Evolutionary conservation across 208 protist species (phyloP).

Genomic region (Acanthamoeba comandoni): DNA sequence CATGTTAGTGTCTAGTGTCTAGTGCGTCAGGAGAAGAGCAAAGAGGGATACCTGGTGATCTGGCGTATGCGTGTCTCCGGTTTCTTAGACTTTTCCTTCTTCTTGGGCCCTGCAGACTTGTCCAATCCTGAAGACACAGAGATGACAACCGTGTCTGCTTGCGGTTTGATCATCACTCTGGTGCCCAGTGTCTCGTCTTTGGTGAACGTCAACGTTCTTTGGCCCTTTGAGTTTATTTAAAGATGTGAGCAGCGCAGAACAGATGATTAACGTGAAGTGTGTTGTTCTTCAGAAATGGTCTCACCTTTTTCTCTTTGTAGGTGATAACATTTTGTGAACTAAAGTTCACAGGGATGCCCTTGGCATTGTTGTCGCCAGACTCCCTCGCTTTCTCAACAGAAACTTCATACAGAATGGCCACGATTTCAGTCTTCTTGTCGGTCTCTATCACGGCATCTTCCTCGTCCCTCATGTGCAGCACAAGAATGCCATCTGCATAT

Average conservation of each 20-base stretch:
- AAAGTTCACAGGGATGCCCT: conserved; percentile 58
- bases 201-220: conserved; percentile 41
- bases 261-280: no score
- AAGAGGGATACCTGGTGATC: conserved; percentile 9
- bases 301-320: conserved; percentile 37
- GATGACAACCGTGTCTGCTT: conserved; percentile 10
- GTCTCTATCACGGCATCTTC: conserved; percentile 80
- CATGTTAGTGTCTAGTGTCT: background rate
- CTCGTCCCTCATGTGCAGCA: conserved; percentile 58
- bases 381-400: conserved; percentile 51
- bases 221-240: no score
- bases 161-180: conserved; percentile 22
- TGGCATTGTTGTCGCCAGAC: conserved; percentile 35
- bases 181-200: conserved; percentile 10
- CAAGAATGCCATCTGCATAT: conserved; percentile 31
- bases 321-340: conserved; percentile 11
- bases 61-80: conserved; percentile 47
- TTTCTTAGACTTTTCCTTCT: conserved; percentile 53
- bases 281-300: no score
- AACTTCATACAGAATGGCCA: conserved; percentile 82
- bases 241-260: no score
- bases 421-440: conserved; percentile 88
- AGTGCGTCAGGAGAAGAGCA: background rate
- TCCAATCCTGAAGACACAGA: conserved; percentile 13
- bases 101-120: conserved; percentile 43